A percentile compares a stretch with the other conserved stretches of the same genome.
Evolutionary conservation across 345 rosid genomes (phyloP).

Genomic region (Salix koriyanagi): DNA sequence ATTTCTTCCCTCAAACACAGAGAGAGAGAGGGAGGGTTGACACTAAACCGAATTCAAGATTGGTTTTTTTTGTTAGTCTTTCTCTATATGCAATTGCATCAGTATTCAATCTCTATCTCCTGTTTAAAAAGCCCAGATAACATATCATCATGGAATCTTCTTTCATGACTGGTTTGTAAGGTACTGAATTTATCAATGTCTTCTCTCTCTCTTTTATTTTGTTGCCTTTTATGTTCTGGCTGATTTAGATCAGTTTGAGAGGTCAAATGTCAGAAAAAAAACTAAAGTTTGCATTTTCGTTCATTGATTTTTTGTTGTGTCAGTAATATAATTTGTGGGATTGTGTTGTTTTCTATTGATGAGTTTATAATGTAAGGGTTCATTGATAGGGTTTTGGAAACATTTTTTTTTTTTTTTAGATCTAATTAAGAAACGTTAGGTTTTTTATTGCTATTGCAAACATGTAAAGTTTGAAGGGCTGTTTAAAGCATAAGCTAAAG

Average conservation of each 20-base stretch:
- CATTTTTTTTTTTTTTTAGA: slow-evolving; percentile 7
- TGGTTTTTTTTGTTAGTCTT: background rate
- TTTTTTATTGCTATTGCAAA: background rate
- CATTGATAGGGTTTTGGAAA: slow-evolving; percentile 2
- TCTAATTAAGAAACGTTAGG: slow-evolving; percentile 12
- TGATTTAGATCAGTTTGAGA: slow-evolving; percentile 3
- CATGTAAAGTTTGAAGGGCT: slow-evolving; percentile 1
- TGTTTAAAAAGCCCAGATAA: slow-evolving; percentile 15
- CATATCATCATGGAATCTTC: slow-evolving; percentile 4
- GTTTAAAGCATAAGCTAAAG: slow-evolving; percentile 10
- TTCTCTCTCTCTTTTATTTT: background rate
- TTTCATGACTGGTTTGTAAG: slow-evolving; percentile 26
- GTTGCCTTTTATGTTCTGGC: background rate
- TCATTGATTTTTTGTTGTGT: background rate
- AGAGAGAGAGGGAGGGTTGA: background rate
- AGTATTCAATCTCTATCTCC: slow-evolving; percentile 8
- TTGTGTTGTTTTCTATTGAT: slow-evolving; percentile 2
- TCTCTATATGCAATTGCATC: slow-evolving; percentile 6
- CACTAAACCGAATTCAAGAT: background rate
- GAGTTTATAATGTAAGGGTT: slow-evolving; percentile 14
- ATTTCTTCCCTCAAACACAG: background rate
- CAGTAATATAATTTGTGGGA: slow-evolving; percentile 3
- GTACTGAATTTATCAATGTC: slow-evolving; percentile 10
- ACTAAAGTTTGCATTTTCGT: background rate
- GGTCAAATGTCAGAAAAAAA: slow-evolving; percentile 12